Percentiles rank a stretch among this genome's conserved stretches.
Evolutionary conservation across 441 rosid species (phyloP).

Genomic region (Croton setiger): DNA sequence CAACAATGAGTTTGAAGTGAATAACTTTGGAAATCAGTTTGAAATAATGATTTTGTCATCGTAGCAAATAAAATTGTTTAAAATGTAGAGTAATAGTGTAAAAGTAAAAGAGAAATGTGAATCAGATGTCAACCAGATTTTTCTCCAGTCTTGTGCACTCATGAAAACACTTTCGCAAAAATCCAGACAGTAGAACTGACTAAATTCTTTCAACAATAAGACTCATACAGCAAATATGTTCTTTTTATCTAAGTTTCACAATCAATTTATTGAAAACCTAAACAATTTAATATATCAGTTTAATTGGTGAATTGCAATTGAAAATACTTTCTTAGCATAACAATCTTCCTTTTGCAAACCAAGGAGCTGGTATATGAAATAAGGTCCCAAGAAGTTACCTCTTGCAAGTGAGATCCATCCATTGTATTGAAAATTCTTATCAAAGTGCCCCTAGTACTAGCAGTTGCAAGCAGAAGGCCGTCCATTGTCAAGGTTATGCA

Average conservation of each 20-base stretch:
- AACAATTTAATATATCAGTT: not conserved
- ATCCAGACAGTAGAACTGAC: not conserved
- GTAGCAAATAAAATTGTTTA: not conserved
- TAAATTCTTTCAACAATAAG: not conserved
- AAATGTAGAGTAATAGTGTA: not conserved
- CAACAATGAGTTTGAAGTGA: not conserved
- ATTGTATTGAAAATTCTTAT: conserved; percentile 93
- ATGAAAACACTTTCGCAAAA: not conserved
- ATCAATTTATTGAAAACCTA: not conserved
- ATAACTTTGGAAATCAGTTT: not conserved
- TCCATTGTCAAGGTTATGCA: conserved; percentile 88
- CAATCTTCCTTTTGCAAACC: not conserved
- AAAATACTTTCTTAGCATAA: not conserved
- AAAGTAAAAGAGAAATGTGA: not conserved
- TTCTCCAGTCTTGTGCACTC: not conserved
- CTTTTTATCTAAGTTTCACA: not conserved
- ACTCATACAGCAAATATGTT: not conserved
- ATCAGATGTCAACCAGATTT: not conserved
- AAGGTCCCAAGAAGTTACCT: conserved; percentile 41
- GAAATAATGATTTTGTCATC: conserved; percentile 2
- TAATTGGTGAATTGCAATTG: not conserved
- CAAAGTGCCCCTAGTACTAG: conserved; percentile 85
- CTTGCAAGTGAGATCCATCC: conserved; percentile 89
- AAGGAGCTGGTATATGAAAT: not conserved
- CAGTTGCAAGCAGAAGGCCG: conserved; percentile 91